These are phyloP conservation scores for Solanum arcanum DNA, from an alignment of 257 asterid genomes.

Conservation along the genomic window DNA sequence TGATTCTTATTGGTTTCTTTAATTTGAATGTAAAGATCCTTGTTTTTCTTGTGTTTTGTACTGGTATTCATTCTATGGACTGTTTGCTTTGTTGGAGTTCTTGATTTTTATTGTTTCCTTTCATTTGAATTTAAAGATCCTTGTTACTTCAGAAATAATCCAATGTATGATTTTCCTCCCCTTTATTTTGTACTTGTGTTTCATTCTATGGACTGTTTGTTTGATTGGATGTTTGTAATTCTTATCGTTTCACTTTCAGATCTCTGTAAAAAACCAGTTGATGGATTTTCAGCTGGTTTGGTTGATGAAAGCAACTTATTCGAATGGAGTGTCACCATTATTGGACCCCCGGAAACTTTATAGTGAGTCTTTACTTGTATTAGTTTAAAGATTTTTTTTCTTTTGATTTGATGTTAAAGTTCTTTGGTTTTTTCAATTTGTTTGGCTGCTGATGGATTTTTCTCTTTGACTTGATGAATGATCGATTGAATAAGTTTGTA, in stretches of 20 bases:
- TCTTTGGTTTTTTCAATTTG: background rate
- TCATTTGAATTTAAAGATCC: background rate
- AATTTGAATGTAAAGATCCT: background rate
- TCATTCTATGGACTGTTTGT: background rate
- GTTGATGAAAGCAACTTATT: constrained; percentile 71
- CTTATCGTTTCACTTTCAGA: constrained; percentile 33
- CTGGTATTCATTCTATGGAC: background rate
- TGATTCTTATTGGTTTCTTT: background rate
- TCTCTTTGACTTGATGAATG: background rate
- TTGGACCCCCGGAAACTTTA: constrained; percentile 95
- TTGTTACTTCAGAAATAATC: background rate
- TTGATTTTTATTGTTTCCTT: background rate
- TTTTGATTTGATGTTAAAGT: background rate
- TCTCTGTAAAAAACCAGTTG: constrained; percentile 83
- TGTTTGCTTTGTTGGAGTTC: background rate
- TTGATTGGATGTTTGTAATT: background rate
- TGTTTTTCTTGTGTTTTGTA: background rate
- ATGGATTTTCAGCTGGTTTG: constrained; percentile 97
- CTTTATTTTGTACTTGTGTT: background rate
- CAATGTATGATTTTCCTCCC: background rate
- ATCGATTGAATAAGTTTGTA: background rate
- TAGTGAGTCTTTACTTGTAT: constrained; percentile 42
- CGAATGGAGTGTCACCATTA: constrained; percentile 95
- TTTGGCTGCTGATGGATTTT: background rate
- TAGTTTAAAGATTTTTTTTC: background rate